Conservation (phyloP, 108 stramenopile genomes). For the Fistulifera solaris region DNA sequence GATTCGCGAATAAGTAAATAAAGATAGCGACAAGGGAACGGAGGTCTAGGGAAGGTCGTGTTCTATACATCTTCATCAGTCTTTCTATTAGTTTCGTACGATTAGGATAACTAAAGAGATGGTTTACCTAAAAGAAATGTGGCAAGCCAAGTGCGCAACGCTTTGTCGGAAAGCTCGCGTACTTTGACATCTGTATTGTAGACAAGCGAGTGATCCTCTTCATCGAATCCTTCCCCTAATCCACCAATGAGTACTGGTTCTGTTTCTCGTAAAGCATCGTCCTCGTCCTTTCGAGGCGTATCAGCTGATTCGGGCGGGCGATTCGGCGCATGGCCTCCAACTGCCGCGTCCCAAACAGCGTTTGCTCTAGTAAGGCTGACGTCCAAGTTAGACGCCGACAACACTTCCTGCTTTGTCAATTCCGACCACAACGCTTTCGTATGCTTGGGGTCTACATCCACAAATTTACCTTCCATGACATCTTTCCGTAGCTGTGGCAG, state of each 20-base stretch:
- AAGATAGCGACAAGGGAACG: too few species aligned
- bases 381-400: conserved; percentile 37
- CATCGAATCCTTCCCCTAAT: conserved; percentile 63
- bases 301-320: too few species aligned
- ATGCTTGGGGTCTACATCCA: conserved; percentile 33
- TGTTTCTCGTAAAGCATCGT: background rate
- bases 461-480: conserved; percentile 50
- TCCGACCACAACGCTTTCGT: conserved; percentile 33
- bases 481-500: too few species aligned
- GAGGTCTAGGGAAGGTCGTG: too few species aligned
- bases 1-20: too few species aligned
- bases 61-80: conserved; percentile 25
- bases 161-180: conserved; percentile 59
- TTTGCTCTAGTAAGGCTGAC: conserved; percentile 28
- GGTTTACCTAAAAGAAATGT: conserved; percentile 64
- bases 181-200: conserved; percentile 67
- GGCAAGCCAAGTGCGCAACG: conserved; percentile 64
- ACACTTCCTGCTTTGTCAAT: conserved; percentile 42
- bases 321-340: background rate
- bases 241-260: conserved; percentile 23
- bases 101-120: too few species aligned
- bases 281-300: conserved; percentile 3
- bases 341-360: conserved; percentile 44
- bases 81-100: conserved; percentile 17
- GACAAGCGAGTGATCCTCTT: conserved; percentile 65